A percentile compares a stretch with the other conserved stretches of the same genome.
phyloP scores from a whole-genome alignment of 352 stramenopile species.

The Globisporangium okanoganense region DNA sequence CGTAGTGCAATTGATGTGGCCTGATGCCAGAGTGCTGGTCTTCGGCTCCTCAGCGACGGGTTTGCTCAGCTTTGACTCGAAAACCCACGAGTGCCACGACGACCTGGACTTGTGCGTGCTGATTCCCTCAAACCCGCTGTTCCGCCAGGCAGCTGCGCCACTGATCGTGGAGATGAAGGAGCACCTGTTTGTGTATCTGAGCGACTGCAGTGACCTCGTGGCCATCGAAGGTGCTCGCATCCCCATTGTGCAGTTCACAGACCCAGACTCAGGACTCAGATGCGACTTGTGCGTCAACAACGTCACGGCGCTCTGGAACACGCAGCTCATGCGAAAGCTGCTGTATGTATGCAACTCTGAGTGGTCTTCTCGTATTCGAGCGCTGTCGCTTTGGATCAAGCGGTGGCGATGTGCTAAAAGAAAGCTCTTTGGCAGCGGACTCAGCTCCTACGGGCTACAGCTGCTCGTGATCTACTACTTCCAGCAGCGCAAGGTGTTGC shows the following conservation, averaged over 20 bases:
- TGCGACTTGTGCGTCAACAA: conserved; percentile 86
- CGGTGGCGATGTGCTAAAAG: conserved; percentile 37
- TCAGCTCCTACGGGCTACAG: conserved; percentile 73
- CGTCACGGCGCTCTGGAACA: conserved; percentile 77
- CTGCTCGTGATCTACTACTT: conserved; percentile 71
- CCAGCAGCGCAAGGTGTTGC: conserved; percentile 40
- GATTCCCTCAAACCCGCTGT: conserved; percentile 44
- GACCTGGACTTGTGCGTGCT: conserved; percentile 78
- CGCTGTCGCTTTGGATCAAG: conserved; percentile 43
- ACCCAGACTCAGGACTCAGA: conserved; percentile 30
- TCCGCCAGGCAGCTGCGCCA: conserved; percentile 43
- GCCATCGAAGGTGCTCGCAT: conserved; percentile 53
- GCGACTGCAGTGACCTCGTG: conserved; percentile 18
- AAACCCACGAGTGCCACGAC: conserved; percentile 12
- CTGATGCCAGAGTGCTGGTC: conserved; percentile 51
- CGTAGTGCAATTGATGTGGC: conserved; percentile 53
- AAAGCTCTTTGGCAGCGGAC: conserved; percentile 24
- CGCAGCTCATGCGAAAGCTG: conserved; percentile 41
- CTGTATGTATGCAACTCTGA: conserved; percentile 15
- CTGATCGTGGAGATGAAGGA: conserved; percentile 63
- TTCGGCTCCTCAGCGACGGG: conserved; percentile 70
- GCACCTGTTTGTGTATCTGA: conserved; percentile 61
- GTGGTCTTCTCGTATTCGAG: not conserved
- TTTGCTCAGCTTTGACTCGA: conserved; percentile 19
- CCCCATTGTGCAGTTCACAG: conserved; percentile 61